Evolutionary conservation across 2,329 filamentous ascomycete species (phyloP).

Genomic region (Neopestalotiopsis sp.): DNA sequence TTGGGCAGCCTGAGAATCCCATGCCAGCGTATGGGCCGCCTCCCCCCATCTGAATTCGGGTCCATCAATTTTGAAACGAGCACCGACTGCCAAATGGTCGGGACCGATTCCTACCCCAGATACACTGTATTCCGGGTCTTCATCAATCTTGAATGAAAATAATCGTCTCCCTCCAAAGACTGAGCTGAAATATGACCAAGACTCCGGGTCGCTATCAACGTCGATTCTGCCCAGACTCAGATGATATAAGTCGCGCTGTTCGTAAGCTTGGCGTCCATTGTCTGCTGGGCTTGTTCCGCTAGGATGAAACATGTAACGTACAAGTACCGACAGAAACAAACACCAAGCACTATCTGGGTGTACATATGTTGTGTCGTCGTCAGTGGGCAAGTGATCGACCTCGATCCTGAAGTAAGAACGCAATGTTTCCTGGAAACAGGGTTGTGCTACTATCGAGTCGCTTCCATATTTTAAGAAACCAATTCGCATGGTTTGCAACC

Average conservation of each 20-base stretch:
- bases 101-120: background rate
- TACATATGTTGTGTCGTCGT: too few species aligned
- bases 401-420: too few species aligned
- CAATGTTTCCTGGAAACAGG: background rate
- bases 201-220: background rate
- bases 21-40: background rate
- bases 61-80: too few species aligned
- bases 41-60: background rate
- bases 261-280: too few species aligned
- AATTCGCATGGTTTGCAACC: background rate
- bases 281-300: too few species aligned
- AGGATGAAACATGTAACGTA: too few species aligned
- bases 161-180: background rate
- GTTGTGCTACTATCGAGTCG: background rate
- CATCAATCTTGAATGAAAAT: background rate
- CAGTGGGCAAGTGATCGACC: too few species aligned
- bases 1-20: background rate
- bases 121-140: background rate
- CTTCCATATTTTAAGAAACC: background rate
- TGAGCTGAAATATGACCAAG: background rate
- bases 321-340: too few species aligned
- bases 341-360: too few species aligned
- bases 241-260: background rate
- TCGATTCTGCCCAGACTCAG: background rate
- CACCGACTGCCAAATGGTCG: background rate